These are phyloP conservation scores for Phytophthora cactorum DNA, from an alignment of 352 stramenopile genomes.

Conservation along the genomic window DNA sequence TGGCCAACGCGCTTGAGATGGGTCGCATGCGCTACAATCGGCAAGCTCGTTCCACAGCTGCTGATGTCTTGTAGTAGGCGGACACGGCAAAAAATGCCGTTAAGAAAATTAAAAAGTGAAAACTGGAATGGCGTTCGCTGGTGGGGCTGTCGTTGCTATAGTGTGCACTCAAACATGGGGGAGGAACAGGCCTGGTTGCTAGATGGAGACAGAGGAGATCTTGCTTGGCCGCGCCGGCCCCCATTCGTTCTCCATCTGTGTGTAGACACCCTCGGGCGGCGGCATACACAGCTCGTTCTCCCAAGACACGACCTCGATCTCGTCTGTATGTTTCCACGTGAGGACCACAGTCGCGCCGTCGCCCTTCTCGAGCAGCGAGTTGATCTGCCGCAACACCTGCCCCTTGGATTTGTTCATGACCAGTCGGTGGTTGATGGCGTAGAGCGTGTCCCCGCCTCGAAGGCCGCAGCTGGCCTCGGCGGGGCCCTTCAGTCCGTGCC, in stretches of 20 bases:
- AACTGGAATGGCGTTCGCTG: slow-evolving; percentile 33
- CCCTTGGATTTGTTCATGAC: slow-evolving; percentile 89
- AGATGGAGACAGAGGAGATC: slow-evolving; percentile 88
- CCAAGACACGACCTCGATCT: slow-evolving; percentile 76
- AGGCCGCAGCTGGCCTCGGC: slow-evolving; percentile 76
- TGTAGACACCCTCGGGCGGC: slow-evolving; percentile 80
- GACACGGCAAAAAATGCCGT: slow-evolving; percentile 24
- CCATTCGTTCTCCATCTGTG: slow-evolving; percentile 88
- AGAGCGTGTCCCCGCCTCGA: slow-evolving; percentile 81
- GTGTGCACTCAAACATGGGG: slow-evolving; percentile 20
- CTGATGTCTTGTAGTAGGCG: slow-evolving; percentile 20
- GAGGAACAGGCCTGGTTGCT: slow-evolving; percentile 34
- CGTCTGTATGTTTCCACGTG: slow-evolving; percentile 86
- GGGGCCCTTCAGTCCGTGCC: slow-evolving; percentile 74
- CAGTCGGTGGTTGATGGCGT: slow-evolving; percentile 88
- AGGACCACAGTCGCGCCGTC: slow-evolving; percentile 71
- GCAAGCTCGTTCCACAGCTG: slow-evolving; percentile 12
- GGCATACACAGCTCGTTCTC: slow-evolving; percentile 81
- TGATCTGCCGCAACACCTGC: slow-evolving; percentile 84
- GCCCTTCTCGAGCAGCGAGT: slow-evolving; percentile 77
- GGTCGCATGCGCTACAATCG: not conserved
- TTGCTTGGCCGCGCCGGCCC: slow-evolving; percentile 80
- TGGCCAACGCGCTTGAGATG: slow-evolving; percentile 3
- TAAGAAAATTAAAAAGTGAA: slow-evolving; percentile 38
- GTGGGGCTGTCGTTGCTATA: slow-evolving; percentile 1